phyloP scores from a whole-genome alignment of 495 filamentous ascomycete species.

The Apodospora peruviana region DNA sequence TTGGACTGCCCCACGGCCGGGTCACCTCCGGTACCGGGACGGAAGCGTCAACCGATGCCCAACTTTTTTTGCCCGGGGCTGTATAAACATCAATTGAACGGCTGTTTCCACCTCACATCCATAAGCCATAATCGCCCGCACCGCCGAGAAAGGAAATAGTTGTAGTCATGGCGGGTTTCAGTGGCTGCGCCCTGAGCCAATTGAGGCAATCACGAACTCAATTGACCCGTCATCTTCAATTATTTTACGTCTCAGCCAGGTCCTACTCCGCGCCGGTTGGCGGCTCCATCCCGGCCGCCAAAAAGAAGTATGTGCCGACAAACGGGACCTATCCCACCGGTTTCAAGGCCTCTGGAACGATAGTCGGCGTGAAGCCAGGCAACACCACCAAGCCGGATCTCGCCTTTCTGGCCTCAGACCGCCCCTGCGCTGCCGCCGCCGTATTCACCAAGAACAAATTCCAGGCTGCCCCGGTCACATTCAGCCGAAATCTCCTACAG shows the following conservation, averaged over 20 bases:
- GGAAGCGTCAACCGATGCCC: too few species aligned
- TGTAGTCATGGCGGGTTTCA: constrained; percentile 20
- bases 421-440: constrained; percentile 84
- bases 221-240: constrained; percentile 15
- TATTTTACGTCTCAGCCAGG: constrained; percentile 9
- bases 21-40: neutral
- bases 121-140: neutral
- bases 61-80: too few species aligned
- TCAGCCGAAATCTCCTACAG: constrained; percentile 66
- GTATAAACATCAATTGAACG: too few species aligned
- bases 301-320: constrained; percentile 84
- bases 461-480: constrained; percentile 89
- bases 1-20: neutral
- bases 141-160: neutral
- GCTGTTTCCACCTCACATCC: neutral
- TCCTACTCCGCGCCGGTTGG: constrained; percentile 58
- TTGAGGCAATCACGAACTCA: constrained; percentile 23
- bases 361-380: constrained; percentile 88
- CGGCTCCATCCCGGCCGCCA: constrained; percentile 60
- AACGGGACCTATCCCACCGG: constrained; percentile 83
- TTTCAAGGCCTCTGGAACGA: constrained; percentile 78
- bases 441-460: constrained; percentile 99
- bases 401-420: constrained; percentile 79
- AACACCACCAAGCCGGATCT: constrained; percentile 89
- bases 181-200: constrained; percentile 16